Percentiles rank a stretch among this genome's conserved stretches.
Evolutionary conservation across 2,329 filamentous ascomycete genomes (phyloP).

Genomic region (Pestalotiopsis sp.): DNA sequence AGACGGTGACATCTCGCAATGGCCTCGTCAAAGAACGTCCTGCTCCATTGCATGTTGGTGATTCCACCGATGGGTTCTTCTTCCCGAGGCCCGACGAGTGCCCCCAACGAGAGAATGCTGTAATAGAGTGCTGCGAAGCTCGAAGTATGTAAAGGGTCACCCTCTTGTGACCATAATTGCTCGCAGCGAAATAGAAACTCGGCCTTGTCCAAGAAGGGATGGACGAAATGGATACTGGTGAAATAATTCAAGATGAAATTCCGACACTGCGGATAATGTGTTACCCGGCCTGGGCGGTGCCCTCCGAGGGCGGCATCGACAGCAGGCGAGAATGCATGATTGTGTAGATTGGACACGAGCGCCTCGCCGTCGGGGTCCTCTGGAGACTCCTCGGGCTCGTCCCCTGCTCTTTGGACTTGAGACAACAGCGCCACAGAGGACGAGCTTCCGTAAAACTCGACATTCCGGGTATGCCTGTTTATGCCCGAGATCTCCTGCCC

Average conservation of each 20-base stretch:
- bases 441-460: constrained; percentile 51
- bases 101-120: constrained; percentile 48
- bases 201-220: constrained; percentile 49
- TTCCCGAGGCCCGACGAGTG: constrained; percentile 45
- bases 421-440: constrained; percentile 48
- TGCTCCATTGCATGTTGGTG: constrained; percentile 47
- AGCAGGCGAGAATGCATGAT: constrained; percentile 42
- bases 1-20: constrained; percentile 39
- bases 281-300: constrained; percentile 6
- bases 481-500: constrained; percentile 44
- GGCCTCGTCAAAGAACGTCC: constrained; percentile 47
- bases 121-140: constrained; percentile 52
- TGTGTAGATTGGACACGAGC: constrained; percentile 47
- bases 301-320: constrained; percentile 7
- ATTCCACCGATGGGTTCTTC: constrained; percentile 45
- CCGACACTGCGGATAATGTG: constrained; percentile 45
- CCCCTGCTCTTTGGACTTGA: constrained; percentile 37
- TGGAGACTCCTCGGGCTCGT: constrained; percentile 18
- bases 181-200: constrained; percentile 45
- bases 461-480: constrained; percentile 46
- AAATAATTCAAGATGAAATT: constrained; percentile 50
- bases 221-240: constrained; percentile 49
- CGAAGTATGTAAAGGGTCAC: constrained; percentile 25
- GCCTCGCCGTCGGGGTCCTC: constrained; percentile 33
- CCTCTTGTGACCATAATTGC: constrained; percentile 39